phyloP scores from a whole-genome alignment of 495 filamentous ascomycete genomes.

The Parathielavia hyrcaniae region DNA sequence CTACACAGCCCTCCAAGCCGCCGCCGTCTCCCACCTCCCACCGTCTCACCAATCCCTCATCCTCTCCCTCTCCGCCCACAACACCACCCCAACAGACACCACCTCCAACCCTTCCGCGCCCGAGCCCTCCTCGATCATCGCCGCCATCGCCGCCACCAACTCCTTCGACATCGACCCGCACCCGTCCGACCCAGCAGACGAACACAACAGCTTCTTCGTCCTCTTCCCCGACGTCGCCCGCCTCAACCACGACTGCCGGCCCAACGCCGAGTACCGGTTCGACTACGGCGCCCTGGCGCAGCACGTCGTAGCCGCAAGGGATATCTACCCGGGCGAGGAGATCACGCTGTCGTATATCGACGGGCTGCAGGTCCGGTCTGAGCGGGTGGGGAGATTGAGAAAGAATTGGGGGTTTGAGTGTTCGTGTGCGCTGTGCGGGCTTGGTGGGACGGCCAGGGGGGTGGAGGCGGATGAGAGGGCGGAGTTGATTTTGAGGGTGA shows the following conservation, averaged over 20 bases:
- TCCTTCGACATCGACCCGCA: constrained; percentile 33
- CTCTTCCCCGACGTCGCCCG: constrained; percentile 36
- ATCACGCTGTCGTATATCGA: constrained; percentile 40
- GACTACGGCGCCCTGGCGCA: constrained; percentile 33
- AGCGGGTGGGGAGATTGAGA: constrained; percentile 25
- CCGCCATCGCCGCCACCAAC: constrained; percentile 32
- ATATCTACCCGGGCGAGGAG: constrained; percentile 35
- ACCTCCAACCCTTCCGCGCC: constrained; percentile 13
- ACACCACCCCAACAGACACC: constrained; percentile 14
- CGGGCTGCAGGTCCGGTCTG: constrained; percentile 27
- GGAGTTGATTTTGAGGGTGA: constrained; percentile 28
- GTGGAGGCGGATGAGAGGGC: constrained; percentile 35
- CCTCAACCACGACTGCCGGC: constrained; percentile 43
- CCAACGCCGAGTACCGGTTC: constrained; percentile 42
- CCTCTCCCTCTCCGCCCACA: constrained; percentile 31
- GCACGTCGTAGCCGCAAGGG: constrained; percentile 33
- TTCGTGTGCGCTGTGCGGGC: constrained; percentile 32
- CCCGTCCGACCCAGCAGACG: constrained; percentile 20
- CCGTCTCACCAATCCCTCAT: constrained; percentile 21
- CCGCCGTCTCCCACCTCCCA: constrained; percentile 27
- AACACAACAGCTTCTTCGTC: constrained; percentile 28
- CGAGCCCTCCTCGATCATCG: constrained; percentile 20
- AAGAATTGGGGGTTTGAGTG: constrained; percentile 41
- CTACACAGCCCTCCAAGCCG: constrained; percentile 24
- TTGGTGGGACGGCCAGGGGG: constrained; percentile 10